Percentiles rank a stretch among this genome's conserved stretches.
Evolutionary conservation across 2,329 filamentous ascomycete species (phyloP).

Genomic region (Cercospora nicotianae): DNA sequence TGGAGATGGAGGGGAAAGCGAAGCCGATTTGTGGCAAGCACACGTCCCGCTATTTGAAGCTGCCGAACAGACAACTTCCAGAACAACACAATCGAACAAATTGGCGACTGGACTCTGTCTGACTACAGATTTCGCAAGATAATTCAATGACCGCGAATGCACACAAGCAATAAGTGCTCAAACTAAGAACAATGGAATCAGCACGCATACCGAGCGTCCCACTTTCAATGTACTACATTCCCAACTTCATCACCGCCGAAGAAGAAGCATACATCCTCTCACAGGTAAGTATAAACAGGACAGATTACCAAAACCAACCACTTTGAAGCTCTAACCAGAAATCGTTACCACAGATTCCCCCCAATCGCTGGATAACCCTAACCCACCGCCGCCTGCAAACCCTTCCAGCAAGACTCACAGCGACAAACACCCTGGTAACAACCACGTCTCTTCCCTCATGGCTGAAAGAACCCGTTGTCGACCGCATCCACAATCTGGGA

Average conservation of each 20-base stretch:
- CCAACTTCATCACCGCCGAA: conserved; percentile 74
- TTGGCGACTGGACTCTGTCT: no score
- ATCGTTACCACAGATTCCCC: no score
- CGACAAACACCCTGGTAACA: conserved; percentile 71
- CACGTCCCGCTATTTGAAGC: neutral
- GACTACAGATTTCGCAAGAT: no score
- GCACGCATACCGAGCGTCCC: conserved; percentile 25
- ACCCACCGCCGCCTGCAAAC: conserved; percentile 88
- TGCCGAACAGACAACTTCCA: neutral
- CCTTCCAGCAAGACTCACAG: conserved; percentile 80
- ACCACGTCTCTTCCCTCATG: conserved; percentile 69
- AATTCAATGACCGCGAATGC: neutral
- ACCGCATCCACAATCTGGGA: conserved; percentile 50
- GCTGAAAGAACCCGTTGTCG: conserved; percentile 69
- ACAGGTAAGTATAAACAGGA: no score
- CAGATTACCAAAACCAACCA: no score
- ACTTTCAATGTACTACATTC: conserved; percentile 74
- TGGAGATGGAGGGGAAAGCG: neutral
- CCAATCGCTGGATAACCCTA: conserved; percentile 75
- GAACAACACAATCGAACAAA: neutral
- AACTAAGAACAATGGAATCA: conserved; percentile 14
- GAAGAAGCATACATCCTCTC: conserved; percentile 71
- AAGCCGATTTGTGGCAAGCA: conserved; percentile 6
- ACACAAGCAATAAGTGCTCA: neutral
- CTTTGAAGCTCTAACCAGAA: no score